Conservation (phyloP, 176 grass and related monocot genomes). For the Raddia guianensis region DNA sequence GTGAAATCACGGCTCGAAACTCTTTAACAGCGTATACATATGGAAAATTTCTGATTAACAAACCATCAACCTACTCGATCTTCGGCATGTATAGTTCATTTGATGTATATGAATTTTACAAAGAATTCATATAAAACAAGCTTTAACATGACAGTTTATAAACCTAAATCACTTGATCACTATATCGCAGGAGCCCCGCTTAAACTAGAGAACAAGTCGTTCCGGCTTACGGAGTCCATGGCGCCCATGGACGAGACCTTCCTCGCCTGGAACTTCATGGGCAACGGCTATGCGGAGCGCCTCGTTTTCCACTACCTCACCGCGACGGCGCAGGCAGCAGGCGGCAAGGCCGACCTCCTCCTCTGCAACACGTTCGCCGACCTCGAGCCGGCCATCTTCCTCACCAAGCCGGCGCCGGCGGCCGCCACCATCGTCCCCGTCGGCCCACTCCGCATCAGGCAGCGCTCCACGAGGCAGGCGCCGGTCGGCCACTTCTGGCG, state of each 20-base stretch:
- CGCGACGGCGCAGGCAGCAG: not conserved
- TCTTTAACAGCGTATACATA: too few relatives aligned
- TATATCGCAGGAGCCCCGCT: conserved; percentile 24
- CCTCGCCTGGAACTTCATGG: conserved; percentile 44
- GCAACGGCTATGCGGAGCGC: conserved; percentile 26
- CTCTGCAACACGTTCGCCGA: conserved; percentile 56
- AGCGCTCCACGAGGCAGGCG: not conserved
- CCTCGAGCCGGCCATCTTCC: conserved; percentile 46
- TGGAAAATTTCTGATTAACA: too few relatives aligned
- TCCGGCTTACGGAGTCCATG: conserved; percentile 1
- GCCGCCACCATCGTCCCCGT: conserved; percentile 26
- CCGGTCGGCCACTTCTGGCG: conserved; percentile 46
- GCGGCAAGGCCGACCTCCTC: conserved; percentile 32
- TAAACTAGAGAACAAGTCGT: conserved; percentile 12
- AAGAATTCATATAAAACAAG: too few relatives aligned
- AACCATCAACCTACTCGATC: too few relatives aligned
- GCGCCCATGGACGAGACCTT: conserved; percentile 28
- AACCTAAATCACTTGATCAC: too few relatives aligned
- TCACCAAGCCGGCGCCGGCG: not conserved
- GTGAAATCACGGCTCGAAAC: too few relatives aligned
- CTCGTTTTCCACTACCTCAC: conserved; percentile 41
- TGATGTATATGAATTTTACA: too few relatives aligned
- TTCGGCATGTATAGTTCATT: too few relatives aligned
- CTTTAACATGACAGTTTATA: too few relatives aligned
- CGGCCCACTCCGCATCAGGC: conserved; percentile 47